Evolutionary conservation across 352 stramenopile genomes (phyloP), one percentile per base, ranked within the genome.

Genomic region (Phytophthora capsici): DNA sequence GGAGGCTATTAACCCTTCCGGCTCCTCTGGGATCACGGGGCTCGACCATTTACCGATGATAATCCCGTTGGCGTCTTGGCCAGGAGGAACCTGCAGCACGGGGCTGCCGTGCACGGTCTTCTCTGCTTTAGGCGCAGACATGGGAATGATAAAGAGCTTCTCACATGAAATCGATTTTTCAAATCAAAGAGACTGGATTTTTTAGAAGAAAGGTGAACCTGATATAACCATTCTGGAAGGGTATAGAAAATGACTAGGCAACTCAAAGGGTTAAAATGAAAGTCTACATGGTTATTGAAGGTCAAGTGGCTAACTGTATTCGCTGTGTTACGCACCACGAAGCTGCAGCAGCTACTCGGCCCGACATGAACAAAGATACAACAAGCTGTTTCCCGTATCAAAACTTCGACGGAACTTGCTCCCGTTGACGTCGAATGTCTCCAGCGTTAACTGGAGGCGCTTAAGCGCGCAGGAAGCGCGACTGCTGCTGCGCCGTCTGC

Each of bases 341-440:
- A 34, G 19, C 17, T 38, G 30, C 32, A 13, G 47, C 49, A 38
- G 49, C 46, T 53, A 55, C 45, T 62, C 43, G 19, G 38, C 46
- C 28, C 7, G 55, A 69, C 65, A 73, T 73, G 65, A 56, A 71
- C 38, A 71, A 69, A 63, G 32, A 69, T 65, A 69, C 65, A 69
- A 64, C 60, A 69, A 57, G 59, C 19, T 49, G 52, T 54, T 70
- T 57, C 63, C 56, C 51, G 50, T 59, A 50, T 68, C 64, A 72
- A 59, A 59, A 67, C 64, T 58, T 64, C 51, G 64, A 61, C 57
- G 50, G 44, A 71, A 71, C 63, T 71, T 67, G 44, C 65, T 69
- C 37, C 65, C 57, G 57, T 73, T 69, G 64, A 51, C 57, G 64
- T 67, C 63, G 57, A 71, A 58, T 41, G 44, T 54, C 50, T 66